A percentile compares a stretch with the other conserved stretches of the same genome.
Evolutionary conservation across 768 basidiomycete species (phyloP).

Genomic region (Leucocoprinus leucothites): DNA sequence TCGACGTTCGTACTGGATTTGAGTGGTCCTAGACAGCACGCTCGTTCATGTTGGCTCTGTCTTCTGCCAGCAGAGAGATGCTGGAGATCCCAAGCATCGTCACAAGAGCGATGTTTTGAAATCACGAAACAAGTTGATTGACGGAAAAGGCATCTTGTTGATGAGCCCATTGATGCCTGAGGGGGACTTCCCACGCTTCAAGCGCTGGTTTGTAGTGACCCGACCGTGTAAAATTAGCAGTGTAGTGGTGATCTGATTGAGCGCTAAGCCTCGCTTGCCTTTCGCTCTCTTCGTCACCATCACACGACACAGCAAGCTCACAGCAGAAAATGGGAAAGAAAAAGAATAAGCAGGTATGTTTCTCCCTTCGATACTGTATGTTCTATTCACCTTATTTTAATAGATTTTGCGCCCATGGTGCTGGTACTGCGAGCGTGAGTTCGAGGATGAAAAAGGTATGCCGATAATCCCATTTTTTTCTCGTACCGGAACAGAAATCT

Average conservation of each 20-base stretch:
- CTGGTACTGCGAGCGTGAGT: conserved; percentile 99
- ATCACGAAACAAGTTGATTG: too few relatives aligned
- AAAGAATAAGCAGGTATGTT: conserved; percentile 54
- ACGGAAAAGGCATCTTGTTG: too few relatives aligned
- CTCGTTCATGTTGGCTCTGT: too few relatives aligned
- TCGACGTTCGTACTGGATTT: too few relatives aligned
- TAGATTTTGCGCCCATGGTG: conserved; percentile 92
- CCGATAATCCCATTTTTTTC: conserved; percentile 13
- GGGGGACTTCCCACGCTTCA: too few relatives aligned
- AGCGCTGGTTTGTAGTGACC: too few relatives aligned
- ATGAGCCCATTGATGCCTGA: too few relatives aligned
- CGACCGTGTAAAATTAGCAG: conserved; percentile 3
- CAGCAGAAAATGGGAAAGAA: conserved; percentile 51
- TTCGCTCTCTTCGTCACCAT: not conserved
- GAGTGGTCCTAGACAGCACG: too few relatives aligned
- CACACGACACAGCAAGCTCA: too few relatives aligned
- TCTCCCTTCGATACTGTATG: not conserved
- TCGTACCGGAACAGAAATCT: not conserved
- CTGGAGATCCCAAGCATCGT: too few relatives aligned
- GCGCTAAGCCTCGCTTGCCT: conserved; percentile 7
- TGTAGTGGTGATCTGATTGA: not conserved
- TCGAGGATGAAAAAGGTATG: conserved; percentile 97
- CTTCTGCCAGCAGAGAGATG: too few relatives aligned
- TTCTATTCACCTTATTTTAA: conserved; percentile 1
- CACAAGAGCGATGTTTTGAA: too few relatives aligned